Evolutionary conservation across 1,139 yeast species (phyloP), one percentile per base, ranked within the genome.

Genomic region (Debaryomyces sp.): DNA sequence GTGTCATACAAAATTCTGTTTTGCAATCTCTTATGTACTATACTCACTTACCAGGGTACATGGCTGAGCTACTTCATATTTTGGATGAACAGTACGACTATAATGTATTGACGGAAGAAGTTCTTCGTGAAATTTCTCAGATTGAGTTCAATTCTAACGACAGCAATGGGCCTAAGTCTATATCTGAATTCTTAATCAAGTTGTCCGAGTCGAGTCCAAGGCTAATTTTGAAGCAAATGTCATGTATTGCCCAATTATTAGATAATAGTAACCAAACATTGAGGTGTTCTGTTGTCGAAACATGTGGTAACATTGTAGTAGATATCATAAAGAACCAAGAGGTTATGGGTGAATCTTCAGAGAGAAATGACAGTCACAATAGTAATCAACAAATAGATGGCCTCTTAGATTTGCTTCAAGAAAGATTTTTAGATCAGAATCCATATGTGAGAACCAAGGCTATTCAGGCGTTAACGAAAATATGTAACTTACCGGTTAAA

Each of bases 361-460:
- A 53, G 35, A 60, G 50, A 30, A 49, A 52, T 23, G 53, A 54
- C 13, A 56, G 30, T 39, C 74, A 78, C 49, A 63, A 60, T 45
- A 61, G 63, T 17, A 72, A 76, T 21, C 89, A 84, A 55, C 78
- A 73, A 50, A 77, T 87, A 1, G 80, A 81, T 27, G 81, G 82
- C 1, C 74, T 90, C 35, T 66, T 92, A 34, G 94, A 87, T 51
- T 67, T 91, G 22, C 67, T 92, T 17, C 89, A 88, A 56, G 94
- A 87, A 56, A 75, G 97, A 51, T 80, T 88, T 47, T 70, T 88
- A 50, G 98, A 92, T 64, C 85, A 86, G 42, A 89, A 89, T 59
- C 96, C 96, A 0, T 91, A 82, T 64, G 96, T 91, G 8, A 79
- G 98, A 61, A 84, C 94, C 0, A 87, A 88, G 56, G 92, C 96